Conservation (phyloP, 495 filamentous ascomycete genomes). For the Chaetomium tenue region DNA sequence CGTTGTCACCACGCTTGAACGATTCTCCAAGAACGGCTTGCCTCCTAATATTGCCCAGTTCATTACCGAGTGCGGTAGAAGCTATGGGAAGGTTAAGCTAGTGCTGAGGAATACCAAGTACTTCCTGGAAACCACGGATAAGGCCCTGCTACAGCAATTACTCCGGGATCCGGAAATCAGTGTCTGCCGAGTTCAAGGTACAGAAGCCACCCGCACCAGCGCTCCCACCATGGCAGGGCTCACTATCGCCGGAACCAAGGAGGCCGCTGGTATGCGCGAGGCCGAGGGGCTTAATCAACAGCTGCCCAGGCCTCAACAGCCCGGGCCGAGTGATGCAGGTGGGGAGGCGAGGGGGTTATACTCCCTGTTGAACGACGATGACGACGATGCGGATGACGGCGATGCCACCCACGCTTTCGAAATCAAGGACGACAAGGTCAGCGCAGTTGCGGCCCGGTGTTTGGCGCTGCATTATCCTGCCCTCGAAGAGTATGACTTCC, state of each 20-base stretch:
- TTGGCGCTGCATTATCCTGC: slow-evolving; percentile 82
- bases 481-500: slow-evolving; percentile 95
- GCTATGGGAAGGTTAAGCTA: slow-evolving; percentile 92
- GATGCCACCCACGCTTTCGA: slow-evolving; percentile 86
- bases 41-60: slow-evolving; percentile 72
- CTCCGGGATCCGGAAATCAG: slow-evolving; percentile 58
- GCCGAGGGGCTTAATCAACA: slow-evolving; percentile 42
- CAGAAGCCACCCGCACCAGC: slow-evolving; percentile 70
- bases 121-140: slow-evolving; percentile 87
- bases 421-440: slow-evolving; percentile 72
- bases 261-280: slow-evolving; percentile 81
- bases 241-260: slow-evolving; percentile 92
- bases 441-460: slow-evolving; percentile 85
- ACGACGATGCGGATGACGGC: slow-evolving; percentile 81
- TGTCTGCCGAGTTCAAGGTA: slow-evolving; percentile 45
- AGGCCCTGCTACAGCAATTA: slow-evolving; percentile 76
- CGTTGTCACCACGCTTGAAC: slow-evolving; percentile 83
- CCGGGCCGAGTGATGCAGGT: too few species aligned
- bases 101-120: slow-evolving; percentile 92
- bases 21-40: slow-evolving; percentile 82
- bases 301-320: slow-evolving; percentile 23
- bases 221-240: slow-evolving; percentile 84
- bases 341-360: slow-evolving; percentile 41
- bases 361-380: slow-evolving; percentile 69
- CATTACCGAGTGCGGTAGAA: slow-evolving; percentile 78